Percentiles rank a stretch among this genome's conserved stretches.
These are phyloP conservation scores for Sclerotinia borealis DNA, from an alignment of 2,329 filamentous ascomycete species.

Conservation along the genomic window DNA sequence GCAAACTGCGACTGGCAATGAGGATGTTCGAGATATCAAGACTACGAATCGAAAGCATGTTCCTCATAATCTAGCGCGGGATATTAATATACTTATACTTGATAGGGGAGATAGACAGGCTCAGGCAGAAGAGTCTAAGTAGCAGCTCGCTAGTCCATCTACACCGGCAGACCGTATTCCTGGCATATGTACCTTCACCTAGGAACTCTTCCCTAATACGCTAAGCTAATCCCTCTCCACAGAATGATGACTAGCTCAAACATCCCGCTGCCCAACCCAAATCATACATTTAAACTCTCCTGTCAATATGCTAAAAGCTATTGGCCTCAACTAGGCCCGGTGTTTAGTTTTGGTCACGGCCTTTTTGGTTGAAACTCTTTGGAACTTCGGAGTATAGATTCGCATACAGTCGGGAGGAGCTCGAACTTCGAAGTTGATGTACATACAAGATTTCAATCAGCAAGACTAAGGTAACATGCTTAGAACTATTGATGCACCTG, in stretches of 20 bases:
- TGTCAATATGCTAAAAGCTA: background rate
- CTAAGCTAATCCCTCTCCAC: background rate
- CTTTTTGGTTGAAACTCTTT: too few relatives aligned
- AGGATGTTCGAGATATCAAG: background rate
- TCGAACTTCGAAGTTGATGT: background rate
- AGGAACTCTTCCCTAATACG: too few relatives aligned
- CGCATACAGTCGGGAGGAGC: background rate
- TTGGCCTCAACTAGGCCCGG: background rate
- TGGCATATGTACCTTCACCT: too few relatives aligned
- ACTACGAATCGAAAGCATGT: background rate
- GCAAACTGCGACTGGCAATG: background rate
- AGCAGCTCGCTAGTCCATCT: too few relatives aligned
- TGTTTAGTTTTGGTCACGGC: background rate
- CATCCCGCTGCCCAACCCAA: background rate
- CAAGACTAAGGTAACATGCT: too few relatives aligned
- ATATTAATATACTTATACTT: background rate
- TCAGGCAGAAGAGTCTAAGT: background rate
- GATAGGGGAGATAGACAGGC: background rate
- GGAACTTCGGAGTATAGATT: background rate
- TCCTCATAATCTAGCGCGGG: background rate
- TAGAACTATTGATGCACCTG: too few relatives aligned
- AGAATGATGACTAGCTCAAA: background rate
- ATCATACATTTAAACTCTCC: background rate
- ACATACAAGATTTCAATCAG: too few relatives aligned
- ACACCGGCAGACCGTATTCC: too few relatives aligned